These are phyloP conservation scores for Filosporella fistucella DNA, from an alignment of 495 filamentous ascomycete species.

Conservation along the genomic window DNA sequence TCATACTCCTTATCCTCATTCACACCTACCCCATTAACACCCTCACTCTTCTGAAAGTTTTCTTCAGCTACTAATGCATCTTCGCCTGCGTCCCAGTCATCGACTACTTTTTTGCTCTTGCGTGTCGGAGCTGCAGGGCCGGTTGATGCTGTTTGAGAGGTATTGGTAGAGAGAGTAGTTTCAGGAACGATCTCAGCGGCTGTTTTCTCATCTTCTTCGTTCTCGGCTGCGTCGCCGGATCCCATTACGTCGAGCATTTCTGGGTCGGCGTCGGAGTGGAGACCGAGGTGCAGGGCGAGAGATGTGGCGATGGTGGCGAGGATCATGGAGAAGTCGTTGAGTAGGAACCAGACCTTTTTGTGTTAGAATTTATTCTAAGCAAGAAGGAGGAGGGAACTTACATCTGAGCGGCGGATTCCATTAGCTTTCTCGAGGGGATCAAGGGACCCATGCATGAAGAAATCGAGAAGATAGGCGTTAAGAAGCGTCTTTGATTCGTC, in stretches of 20 bases:
- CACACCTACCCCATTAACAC: constrained; percentile 10
- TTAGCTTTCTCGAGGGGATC: constrained; percentile 53
- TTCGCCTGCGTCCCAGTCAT: constrained; percentile 33
- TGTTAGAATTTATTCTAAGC: constrained; percentile 36
- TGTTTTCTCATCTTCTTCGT: constrained; percentile 27
- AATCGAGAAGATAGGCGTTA: constrained; percentile 73
- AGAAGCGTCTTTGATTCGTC: constrained; percentile 44
- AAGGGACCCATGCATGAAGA: constrained; percentile 65
- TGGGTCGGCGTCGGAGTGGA: constrained; percentile 35
- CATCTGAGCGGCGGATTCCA: constrained; percentile 52
- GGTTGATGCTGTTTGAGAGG: neutral
- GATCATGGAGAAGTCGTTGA: constrained; percentile 64
- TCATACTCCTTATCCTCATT: constrained; percentile 33
- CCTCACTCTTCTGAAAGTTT: constrained; percentile 20
- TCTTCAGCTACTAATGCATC: constrained; percentile 24
- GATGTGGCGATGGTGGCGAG: constrained; percentile 60
- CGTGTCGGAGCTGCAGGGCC: constrained; percentile 6
- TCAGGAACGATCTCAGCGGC: constrained; percentile 16
- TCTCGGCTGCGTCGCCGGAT: constrained; percentile 26
- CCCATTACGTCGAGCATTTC: constrained; percentile 37
- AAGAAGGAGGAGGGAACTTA: constrained; percentile 66
- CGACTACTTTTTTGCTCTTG: constrained; percentile 34
- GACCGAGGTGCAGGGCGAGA: constrained; percentile 37
- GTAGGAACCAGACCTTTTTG: constrained; percentile 37
- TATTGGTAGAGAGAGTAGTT: neutral